phyloP scores from a whole-genome alignment of 202 grass and related monocot species.

The Panicum hallii region DNA sequence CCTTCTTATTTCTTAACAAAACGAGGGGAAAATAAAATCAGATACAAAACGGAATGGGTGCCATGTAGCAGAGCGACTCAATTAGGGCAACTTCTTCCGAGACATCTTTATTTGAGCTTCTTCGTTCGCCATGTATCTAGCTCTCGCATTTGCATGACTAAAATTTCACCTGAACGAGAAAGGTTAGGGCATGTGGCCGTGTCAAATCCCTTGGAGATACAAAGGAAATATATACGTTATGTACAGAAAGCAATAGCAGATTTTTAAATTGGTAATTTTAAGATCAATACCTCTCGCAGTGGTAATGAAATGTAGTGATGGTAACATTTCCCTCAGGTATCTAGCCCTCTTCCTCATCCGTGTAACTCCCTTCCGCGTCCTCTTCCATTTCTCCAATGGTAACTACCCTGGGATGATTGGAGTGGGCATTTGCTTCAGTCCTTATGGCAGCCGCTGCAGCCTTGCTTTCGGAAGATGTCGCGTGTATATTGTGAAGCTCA shows the following conservation, averaged over 20 bases:
- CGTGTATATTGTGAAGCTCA: fast-evolving
- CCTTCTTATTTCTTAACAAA: background rate
- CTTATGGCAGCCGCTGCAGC: background rate
- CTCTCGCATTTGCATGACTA: background rate
- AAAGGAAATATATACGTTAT: background rate
- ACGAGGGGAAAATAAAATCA: background rate
- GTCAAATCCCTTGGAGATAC: background rate
- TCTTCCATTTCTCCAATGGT: background rate
- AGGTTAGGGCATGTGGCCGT: too few relatives aligned
- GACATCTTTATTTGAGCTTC: background rate
- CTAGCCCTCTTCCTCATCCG: background rate
- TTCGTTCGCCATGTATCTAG: background rate
- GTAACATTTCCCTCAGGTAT: background rate
- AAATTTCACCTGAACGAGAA: background rate
- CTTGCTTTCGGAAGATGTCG: background rate
- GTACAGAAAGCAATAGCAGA: background rate
- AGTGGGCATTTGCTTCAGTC: constrained; percentile 16
- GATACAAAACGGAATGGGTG: background rate
- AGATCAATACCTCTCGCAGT: background rate
- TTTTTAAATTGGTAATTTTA: background rate
- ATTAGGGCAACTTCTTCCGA: background rate
- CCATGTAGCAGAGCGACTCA: background rate
- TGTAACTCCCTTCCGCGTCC: fast-evolving
- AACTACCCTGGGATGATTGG: background rate
- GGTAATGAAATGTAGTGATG: background rate